These are phyloP conservation scores for Macrolepiota albuminosa DNA, from an alignment of 768 basidiomycete genomes.

Conservation along the genomic window DNA sequence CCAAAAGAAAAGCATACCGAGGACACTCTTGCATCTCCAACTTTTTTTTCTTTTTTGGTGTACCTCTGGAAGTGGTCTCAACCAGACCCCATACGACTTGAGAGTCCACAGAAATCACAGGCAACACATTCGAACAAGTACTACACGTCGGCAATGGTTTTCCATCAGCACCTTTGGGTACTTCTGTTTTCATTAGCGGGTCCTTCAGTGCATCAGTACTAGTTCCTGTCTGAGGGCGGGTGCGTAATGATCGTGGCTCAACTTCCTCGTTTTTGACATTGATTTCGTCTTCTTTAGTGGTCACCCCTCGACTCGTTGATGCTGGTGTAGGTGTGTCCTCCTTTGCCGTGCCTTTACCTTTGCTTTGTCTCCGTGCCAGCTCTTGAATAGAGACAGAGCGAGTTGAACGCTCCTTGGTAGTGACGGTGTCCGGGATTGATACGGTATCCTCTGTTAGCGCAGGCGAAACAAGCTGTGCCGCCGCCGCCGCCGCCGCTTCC, in stretches of 20 bases:
- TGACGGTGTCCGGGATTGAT: constrained; percentile 23
- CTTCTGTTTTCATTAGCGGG: constrained; percentile 30
- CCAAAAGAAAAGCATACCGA: constrained; percentile 42
- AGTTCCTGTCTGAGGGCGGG: constrained; percentile 36
- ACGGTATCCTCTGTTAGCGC: constrained; percentile 42
- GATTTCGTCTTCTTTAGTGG: constrained; percentile 17
- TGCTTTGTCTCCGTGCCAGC: constrained; percentile 26
- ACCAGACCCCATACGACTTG: constrained; percentile 72
- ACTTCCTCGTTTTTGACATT: constrained; percentile 39
- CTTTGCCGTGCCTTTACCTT: constrained; percentile 29
- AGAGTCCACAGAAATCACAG: constrained; percentile 71
- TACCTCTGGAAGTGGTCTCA: constrained; percentile 30
- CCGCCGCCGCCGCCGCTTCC: constrained; percentile 6
- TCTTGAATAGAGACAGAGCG: constrained; percentile 28
- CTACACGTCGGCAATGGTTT: constrained; percentile 65
- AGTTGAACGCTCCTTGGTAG: constrained; percentile 27
- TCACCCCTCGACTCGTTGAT: constrained; percentile 17
- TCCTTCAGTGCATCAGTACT: constrained; percentile 33
- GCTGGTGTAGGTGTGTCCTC: constrained; percentile 24
- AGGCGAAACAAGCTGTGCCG: constrained; percentile 40
- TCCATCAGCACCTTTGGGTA: constrained; percentile 58
- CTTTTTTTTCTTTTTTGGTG: constrained; percentile 54
- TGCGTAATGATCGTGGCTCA: constrained; percentile 47
- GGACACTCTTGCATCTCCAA: constrained; percentile 59
- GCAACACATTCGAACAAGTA: constrained; percentile 68